Evolutionary conservation across 352 stramenopile genomes (phyloP), one percentile per base, ranked within the genome.

Genomic region (Thalassiosira livingstoniorum): DNA sequence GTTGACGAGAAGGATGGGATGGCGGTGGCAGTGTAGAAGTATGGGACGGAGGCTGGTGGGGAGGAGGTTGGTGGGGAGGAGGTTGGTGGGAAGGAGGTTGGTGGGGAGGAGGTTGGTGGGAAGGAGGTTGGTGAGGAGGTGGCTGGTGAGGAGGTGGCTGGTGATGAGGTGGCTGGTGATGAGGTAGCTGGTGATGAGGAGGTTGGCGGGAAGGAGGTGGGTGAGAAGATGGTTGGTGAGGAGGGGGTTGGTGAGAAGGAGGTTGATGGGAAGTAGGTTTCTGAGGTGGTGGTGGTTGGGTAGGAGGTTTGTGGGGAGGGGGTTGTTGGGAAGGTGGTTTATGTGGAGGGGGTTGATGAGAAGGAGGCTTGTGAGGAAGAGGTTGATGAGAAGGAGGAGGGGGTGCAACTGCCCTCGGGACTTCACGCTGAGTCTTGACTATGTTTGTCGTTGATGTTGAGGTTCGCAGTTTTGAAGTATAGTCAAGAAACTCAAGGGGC

Each of bases 401-500:
- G 34, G 53, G 34, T 61, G 18, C 23, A 32, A 34, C 34, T 4
- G 4, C 25, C 53, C 21, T 61, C 31, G 18, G 2, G 31, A 15
- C 45, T 55, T 55, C 45, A 27, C 27, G 45, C 11, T 7, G n/a
- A 13, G 18, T 55, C 5, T 55, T 55, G 27, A 27, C 27, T 18
- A 18, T 55, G 13, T 55, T 23, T 27, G 27, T 23, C n/a, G 21
- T 23, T 13, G 57, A 18, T 34, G 58, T 1, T 43, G 51, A 27
- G 34, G 51, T 37, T 67, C 78, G 83, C 55, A 89, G 79, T 60
- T 89, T 91, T 55, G 91, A 82, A 18, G 76, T 54, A 37, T 75
- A 81, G 68, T 93, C 87, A 15, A 94, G 69, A 77, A 94, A 72
- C 61, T 93, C 84, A 11, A 94, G 68, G 18, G 90, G 90, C 90